Percentiles rank a stretch among this genome's conserved stretches.
Evolutionary conservation across 495 filamentous ascomycete species (phyloP).

Genomic region (Aspergillus conjunctus): DNA sequence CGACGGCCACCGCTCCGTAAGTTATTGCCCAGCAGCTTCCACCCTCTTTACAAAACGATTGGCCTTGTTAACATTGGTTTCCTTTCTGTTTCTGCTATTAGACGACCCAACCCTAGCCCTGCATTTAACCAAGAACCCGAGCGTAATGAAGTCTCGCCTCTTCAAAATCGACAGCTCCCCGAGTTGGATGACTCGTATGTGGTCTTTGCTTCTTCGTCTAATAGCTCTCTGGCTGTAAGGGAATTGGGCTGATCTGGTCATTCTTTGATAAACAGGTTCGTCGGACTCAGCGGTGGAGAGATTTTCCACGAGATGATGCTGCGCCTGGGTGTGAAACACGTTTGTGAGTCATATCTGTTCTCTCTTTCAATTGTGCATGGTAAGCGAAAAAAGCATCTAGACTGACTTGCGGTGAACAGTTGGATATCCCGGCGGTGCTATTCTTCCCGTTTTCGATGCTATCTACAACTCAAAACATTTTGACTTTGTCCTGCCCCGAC

Average conservation of each 20-base stretch:
- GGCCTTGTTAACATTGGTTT: slow-evolving; percentile 16
- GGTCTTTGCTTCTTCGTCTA: background rate
- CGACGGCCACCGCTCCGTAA: slow-evolving; percentile 48
- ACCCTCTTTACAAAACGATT: slow-evolving; percentile 3
- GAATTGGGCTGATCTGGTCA: slow-evolving; percentile 20
- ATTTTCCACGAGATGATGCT: slow-evolving; percentile 99
- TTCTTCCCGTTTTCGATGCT: slow-evolving; percentile 60
- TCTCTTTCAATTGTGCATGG: slow-evolving; percentile 5
- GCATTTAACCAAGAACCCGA: slow-evolving; percentile 67
- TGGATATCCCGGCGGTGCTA: slow-evolving; percentile 51
- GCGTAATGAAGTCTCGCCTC: slow-evolving; percentile 68
- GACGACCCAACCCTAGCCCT: slow-evolving; percentile 65
- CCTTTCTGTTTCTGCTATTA: slow-evolving; percentile 18
- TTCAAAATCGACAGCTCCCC: slow-evolving; percentile 59
- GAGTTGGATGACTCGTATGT: slow-evolving; percentile 74
- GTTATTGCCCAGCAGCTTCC: slow-evolving; percentile 21
- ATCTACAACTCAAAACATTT: slow-evolving; percentile 65
- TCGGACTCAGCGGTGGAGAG: slow-evolving; percentile 92
- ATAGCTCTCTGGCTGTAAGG: background rate
- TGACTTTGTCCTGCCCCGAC: slow-evolving; percentile 61
- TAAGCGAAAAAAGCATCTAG: slow-evolving; percentile 9
- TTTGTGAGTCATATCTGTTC: slow-evolving; percentile 65
- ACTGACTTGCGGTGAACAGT: slow-evolving; percentile 27
- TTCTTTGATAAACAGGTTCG: slow-evolving; percentile 60
- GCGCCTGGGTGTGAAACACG: slow-evolving; percentile 84